Evolutionary conservation across 1,284 basidiomycete species (phyloP).

Genomic region (Malassezia japonica): DNA sequence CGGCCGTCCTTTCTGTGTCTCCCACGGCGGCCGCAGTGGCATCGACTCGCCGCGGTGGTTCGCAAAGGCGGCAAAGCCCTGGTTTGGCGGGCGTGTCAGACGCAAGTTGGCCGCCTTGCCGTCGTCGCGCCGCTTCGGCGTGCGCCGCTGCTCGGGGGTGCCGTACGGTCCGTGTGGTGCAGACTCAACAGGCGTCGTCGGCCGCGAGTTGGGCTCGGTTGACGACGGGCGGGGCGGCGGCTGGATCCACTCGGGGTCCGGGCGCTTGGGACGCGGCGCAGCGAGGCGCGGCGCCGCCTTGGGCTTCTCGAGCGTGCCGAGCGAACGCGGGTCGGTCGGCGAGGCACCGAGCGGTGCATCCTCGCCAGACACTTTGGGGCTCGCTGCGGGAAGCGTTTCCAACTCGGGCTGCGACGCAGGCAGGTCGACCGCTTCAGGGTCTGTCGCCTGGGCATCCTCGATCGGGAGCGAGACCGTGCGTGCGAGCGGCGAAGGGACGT

Average conservation of each 20-base stretch:
- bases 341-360: too few species aligned
- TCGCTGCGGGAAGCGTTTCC: too few species aligned
- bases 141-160: background rate
- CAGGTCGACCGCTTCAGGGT: too few species aligned
- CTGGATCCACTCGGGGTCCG: background rate
- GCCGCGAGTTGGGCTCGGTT: background rate
- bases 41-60: background rate
- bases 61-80: background rate
- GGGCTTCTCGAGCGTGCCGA: background rate
- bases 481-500: background rate
- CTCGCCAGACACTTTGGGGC: too few species aligned
- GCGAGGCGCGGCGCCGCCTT: background rate
- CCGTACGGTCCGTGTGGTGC: background rate
- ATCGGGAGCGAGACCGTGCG: background rate
- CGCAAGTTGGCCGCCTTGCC: background rate
- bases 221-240: background rate
- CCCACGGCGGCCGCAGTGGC: constrained; percentile 8
- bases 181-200: too few species aligned
- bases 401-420: background rate
- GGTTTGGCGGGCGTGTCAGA: constrained; percentile 4
- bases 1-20: background rate
- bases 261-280: background rate
- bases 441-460: too few species aligned
- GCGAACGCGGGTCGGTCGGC: background rate
- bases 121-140: background rate